Evolutionary conservation across 805 yeast genomes (phyloP), one percentile per base, ranked within the genome.

Genomic region (Cephaloascus albidus): DNA sequence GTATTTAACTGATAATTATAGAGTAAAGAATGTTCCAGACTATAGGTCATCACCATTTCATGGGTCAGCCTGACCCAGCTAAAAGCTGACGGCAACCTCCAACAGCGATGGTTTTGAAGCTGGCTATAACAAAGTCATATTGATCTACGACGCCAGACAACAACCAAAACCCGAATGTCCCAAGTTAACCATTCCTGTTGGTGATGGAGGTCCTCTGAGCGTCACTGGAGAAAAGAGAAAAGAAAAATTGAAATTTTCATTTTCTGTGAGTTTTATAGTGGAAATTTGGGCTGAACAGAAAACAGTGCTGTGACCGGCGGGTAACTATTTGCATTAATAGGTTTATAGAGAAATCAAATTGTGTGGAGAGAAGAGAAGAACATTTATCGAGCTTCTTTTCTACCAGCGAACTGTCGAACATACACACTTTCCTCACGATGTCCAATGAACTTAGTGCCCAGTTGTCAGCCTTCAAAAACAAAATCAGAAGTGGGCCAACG

Each of bases 21-120:
- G 20, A 33, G 12, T 40, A 23, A 44, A n/a, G n/a, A 49, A 68
- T 84, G 86, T 84, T 58, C 78, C 90, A 84, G 70, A 61, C 81
- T 65, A 69, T 78, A 85, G 95, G 95, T 85, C 95, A 85, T 85
- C 95, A 82, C 89, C 85, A 72, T 79, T 81, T 85, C 95, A 85
- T 85, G 94, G 88, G 76, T 81, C 83, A 50, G 74, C 81, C 70
- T 62, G 61, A 67, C 72, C 70, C 58, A 52, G 51, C 48, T 40
- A 52, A 42, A 51, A 55, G 53, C 61, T 61, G 65, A 71, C 70
- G 81, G 86, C 87, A 81, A 82, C 95, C 95, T 86, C 88, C 61
- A 81, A 81, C 85, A 77, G 89, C 95, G 87, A 87, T 87, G 96
- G 96, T 87, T 87, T 87, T 87, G 85, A 83, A 81, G 86, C 77